A percentile compares a stretch with the other conserved stretches of the same genome.
These are phyloP conservation scores for Puccinia hordei DNA, from an alignment of 1,284 basidiomycete genomes.

Conservation along the genomic window DNA sequence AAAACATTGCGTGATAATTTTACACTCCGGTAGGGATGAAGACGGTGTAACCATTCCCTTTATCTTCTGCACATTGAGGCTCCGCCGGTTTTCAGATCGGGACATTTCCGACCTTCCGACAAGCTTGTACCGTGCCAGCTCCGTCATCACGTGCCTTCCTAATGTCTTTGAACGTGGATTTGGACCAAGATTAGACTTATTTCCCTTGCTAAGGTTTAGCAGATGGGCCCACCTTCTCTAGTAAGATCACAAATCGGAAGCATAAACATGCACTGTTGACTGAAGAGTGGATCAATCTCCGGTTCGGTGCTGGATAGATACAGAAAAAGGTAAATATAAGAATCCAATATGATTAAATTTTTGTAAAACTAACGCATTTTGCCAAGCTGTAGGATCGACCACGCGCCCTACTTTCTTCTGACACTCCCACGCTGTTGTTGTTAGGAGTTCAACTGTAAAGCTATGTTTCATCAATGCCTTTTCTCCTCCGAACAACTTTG, in stretches of 20 bases:
- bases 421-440: conserved; percentile 43
- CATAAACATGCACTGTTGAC: conserved; percentile 43
- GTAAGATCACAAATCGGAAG: conserved; percentile 50
- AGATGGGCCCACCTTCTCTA: conserved; percentile 12
- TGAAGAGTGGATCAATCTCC: conserved; percentile 34
- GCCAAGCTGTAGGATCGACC: conserved; percentile 35
- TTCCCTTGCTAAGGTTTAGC: background rate
- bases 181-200: background rate
- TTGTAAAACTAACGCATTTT: conserved; percentile 26
- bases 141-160: conserved; percentile 36
- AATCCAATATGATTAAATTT: too few species aligned
- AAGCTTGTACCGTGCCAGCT: conserved; percentile 40
- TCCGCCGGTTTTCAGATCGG: conserved; percentile 24
- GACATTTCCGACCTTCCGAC: conserved; percentile 35
- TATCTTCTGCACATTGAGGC: background rate
- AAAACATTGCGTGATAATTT: background rate
- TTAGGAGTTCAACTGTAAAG: conserved; percentile 33
- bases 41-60: background rate
- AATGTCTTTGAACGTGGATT: conserved; percentile 20
- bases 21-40: background rate
- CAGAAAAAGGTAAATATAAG: background rate
- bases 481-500: conserved; percentile 41
- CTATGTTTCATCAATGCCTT: conserved; percentile 19
- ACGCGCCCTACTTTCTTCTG: conserved; percentile 31
- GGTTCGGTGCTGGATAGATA: conserved; percentile 27